These are phyloP conservation scores for Chloroidium sp. DNA, from an alignment of 163 green algal genomes.

Conservation along the genomic window DNA sequence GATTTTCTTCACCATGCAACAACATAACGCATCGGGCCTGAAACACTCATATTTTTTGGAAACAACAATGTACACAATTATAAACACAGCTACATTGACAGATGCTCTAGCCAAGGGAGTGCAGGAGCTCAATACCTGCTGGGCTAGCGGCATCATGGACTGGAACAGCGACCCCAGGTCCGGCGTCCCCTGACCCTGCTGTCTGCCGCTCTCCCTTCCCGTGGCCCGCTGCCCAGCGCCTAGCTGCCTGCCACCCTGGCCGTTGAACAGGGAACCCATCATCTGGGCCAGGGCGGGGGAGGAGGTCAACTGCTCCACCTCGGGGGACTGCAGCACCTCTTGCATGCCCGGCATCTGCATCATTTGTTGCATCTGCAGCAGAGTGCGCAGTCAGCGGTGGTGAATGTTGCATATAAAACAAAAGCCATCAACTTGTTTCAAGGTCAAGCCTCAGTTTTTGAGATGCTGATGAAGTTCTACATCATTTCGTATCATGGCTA, in stretches of 20 bases:
- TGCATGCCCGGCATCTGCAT: slow-evolving; percentile 15
- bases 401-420: too few species aligned
- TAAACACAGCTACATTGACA: too few species aligned
- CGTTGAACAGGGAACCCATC: background rate
- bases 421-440: too few species aligned
- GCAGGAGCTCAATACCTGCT: too few species aligned
- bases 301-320: slow-evolving; percentile 5
- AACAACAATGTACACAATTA: too few species aligned
- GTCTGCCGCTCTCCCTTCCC: background rate
- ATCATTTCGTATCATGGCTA: background rate
- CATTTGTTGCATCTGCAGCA: slow-evolving; percentile 16
- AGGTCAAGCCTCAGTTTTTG: background rate
- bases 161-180: background rate
- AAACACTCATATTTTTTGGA: too few species aligned
- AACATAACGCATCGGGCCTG: too few species aligned
- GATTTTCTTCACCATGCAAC: too few species aligned
- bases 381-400: slow-evolving; percentile 10
- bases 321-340: background rate
- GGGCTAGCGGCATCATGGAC: background rate
- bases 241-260: background rate
- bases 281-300: background rate
- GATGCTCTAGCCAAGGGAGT: too few species aligned
- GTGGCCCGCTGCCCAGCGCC: background rate
- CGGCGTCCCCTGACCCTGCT: background rate
- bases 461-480: background rate